Conservation (phyloP, 805 yeast genomes). For the Wickerhamiella australiensis region DNA sequence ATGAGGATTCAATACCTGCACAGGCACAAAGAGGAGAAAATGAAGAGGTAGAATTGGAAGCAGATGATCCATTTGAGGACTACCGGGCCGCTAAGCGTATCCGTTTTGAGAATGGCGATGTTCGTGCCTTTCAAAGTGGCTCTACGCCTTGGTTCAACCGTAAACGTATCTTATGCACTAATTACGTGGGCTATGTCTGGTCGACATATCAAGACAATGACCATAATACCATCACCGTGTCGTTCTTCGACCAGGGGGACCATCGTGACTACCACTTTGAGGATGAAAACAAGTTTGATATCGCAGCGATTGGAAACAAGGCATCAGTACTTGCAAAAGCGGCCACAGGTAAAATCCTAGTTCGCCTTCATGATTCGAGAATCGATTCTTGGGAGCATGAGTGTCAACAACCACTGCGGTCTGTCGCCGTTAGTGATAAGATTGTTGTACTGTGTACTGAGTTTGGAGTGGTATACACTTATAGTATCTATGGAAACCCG, state of each 20-base stretch:
- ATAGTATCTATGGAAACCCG: constrained; percentile 63
- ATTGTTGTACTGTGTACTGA: constrained; percentile 60
- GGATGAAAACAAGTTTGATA: constrained; percentile 57
- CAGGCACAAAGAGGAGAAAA: constrained; percentile 22
- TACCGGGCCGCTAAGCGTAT: background rate
- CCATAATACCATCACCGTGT: constrained; percentile 65
- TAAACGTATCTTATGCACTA: constrained; percentile 70
- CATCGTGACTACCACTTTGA: constrained; percentile 77
- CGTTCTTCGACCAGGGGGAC: constrained; percentile 67
- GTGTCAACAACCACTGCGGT: constrained; percentile 49
- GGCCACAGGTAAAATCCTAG: constrained; percentile 35
- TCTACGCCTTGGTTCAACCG: constrained; percentile 68
- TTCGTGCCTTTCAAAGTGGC: constrained; percentile 61
- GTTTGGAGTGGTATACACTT: constrained; percentile 59
- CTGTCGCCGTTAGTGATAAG: constrained; percentile 53
- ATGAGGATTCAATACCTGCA: background rate
- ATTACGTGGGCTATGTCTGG: constrained; percentile 71
- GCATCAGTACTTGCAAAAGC: constrained; percentile 55
- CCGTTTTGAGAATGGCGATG: constrained; percentile 17
- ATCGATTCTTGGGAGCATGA: constrained; percentile 54
- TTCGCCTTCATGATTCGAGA: constrained; percentile 55
- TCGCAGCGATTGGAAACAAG: constrained; percentile 56
- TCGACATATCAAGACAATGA: constrained; percentile 48
- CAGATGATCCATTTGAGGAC: constrained; percentile 22
- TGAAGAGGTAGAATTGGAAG: constrained; percentile 36